Base-by-base conservation (phyloP, 1,139 yeast genomes). In the Geotrichum citri-aurantii region DNA sequence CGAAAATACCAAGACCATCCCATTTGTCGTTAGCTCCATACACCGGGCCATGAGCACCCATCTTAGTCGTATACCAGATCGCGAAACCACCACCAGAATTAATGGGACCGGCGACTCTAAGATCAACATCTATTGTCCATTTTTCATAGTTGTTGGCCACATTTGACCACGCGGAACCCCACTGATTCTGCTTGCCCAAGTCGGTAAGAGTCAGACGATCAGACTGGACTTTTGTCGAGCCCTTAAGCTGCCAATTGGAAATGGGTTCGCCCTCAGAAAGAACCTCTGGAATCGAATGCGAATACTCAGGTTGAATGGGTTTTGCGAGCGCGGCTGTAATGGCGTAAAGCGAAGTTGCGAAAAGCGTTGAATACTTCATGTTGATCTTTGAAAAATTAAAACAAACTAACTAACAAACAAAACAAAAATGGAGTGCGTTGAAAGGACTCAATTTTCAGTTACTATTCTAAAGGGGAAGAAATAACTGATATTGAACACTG, bases 1-100 rank as follows among this genome's bases (percentile, higher is more conserved):
- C 61, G 55, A 73, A 65, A 23, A 75, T 57, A 5, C 72, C 77
- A 54, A 75, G 63, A 1, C 78, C 78, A 60, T 75, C 77, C 77
- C 77, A 75, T 23, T 61, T 57, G 53, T 75, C 77, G 27, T 65
- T 59, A 3, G 72, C 66, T 12, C 78, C 78, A 60, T 72, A 71
- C 5, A 73, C 70, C 1, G 74, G 70, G 5, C 78, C 78, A 1
- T 52, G 58, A 26, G 62, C 62, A 46, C 64, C 64, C 6, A 66
- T 66, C 29, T 65, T 60, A 10, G 66, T 63, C 8, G 74, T 66
- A 61, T 70, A 72, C 76, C 77, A 75, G 31, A 75, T 54, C 1
- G 73, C 75, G 48, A 75, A 59, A 1, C 77, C 74, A 5, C 73
- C 75, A 12, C 72, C 75, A 6, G 75, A 69, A 14, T 64, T 57